phyloP scores from a whole-genome alignment of 108 stramenopile species.

The Chaetoceros muelleri region DNA sequence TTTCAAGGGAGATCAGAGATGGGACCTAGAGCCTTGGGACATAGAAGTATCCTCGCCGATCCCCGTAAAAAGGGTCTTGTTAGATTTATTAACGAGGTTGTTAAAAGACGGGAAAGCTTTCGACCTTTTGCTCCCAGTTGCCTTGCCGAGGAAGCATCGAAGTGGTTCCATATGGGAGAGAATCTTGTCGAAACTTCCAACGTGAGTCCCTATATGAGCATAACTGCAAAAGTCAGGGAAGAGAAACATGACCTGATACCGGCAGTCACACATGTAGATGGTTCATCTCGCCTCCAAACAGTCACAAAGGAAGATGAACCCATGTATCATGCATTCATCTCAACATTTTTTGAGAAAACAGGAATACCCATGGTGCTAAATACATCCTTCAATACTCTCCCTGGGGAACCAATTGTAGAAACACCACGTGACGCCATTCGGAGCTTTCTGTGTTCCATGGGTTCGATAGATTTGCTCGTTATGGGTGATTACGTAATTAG shows the following conservation, averaged over 20 bases:
- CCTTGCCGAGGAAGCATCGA: slow-evolving; percentile 71
- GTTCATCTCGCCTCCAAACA: slow-evolving; percentile 89
- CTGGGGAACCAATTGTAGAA: slow-evolving; percentile 90
- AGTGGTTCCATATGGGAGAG: slow-evolving; percentile 73
- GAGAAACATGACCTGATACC: slow-evolving; percentile 57
- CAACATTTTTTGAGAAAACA: slow-evolving; percentile 65
- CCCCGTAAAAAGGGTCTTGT: slow-evolving; percentile 75
- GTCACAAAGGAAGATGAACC: slow-evolving; percentile 71
- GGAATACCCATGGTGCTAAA: slow-evolving; percentile 95
- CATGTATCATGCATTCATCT: slow-evolving; percentile 76
- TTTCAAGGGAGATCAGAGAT: slow-evolving; percentile 84
- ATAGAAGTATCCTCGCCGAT: slow-evolving; percentile 88
- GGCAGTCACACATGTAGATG: slow-evolving; percentile 93
- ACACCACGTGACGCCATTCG: slow-evolving; percentile 75
- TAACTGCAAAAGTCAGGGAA: slow-evolving; percentile 70
- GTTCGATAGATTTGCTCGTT: slow-evolving; percentile 73
- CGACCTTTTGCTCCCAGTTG: slow-evolving; percentile 93
- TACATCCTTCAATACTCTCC: slow-evolving; percentile 90
- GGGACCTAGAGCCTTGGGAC: slow-evolving; percentile 90
- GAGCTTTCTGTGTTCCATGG: slow-evolving; percentile 78
- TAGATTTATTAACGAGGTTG: slow-evolving; percentile 76
- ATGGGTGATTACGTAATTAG: slow-evolving; percentile 78
- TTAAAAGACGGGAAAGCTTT: slow-evolving; percentile 87
- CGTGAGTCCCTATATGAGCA: slow-evolving; percentile 80
- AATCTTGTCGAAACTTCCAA: slow-evolving; percentile 19